Conservation (phyloP, 2,329 filamentous ascomycete species). For the Verticillium alfalfae region DNA sequence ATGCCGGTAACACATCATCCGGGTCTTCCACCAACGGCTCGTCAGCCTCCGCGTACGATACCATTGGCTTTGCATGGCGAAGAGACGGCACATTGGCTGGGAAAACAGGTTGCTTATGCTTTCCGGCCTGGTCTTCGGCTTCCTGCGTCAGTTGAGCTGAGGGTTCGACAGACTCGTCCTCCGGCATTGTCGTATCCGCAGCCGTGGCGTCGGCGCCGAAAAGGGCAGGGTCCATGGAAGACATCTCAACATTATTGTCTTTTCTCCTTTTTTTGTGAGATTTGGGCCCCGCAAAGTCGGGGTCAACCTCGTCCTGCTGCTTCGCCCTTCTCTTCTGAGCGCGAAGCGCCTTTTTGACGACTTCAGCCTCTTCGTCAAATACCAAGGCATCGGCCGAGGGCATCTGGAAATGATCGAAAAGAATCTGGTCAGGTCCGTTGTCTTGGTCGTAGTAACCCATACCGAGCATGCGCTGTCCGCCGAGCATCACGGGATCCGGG, state of each 20-base stretch:
- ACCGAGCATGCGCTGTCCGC: slow-evolving; percentile 46
- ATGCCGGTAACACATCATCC: slow-evolving; percentile 25
- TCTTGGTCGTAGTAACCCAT: slow-evolving; percentile 58
- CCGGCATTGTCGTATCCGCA: slow-evolving; percentile 11
- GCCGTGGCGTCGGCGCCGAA: slow-evolving; percentile 19
- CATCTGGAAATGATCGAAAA: slow-evolving; percentile 54
- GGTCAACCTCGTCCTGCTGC: slow-evolving; percentile 47
- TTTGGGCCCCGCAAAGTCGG: slow-evolving; percentile 43
- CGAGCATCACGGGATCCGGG: slow-evolving; percentile 42
- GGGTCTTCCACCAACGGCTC: slow-evolving; percentile 35
- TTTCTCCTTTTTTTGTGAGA: slow-evolving; percentile 32
- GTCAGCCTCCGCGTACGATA: slow-evolving; percentile 45
- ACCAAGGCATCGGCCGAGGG: slow-evolving; percentile 39
- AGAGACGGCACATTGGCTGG: slow-evolving; percentile 38
- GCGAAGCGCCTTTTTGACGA: slow-evolving; percentile 48
- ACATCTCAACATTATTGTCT: slow-evolving; percentile 14
- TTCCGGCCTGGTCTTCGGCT: background rate
- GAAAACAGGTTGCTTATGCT: slow-evolving; percentile 1
- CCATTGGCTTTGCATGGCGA: slow-evolving; percentile 45
- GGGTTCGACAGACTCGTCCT: slow-evolving; percentile 11
- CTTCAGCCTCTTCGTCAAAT: slow-evolving; percentile 43
- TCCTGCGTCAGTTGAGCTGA: slow-evolving; percentile 5
- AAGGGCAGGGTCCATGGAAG: slow-evolving; percentile 47
- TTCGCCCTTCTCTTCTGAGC: slow-evolving; percentile 47
- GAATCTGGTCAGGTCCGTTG: slow-evolving; percentile 49